Evolutionary conservation across 1,139 yeast species (phyloP), one percentile per base, ranked within the genome.

Genomic region (Candida sojae): DNA sequence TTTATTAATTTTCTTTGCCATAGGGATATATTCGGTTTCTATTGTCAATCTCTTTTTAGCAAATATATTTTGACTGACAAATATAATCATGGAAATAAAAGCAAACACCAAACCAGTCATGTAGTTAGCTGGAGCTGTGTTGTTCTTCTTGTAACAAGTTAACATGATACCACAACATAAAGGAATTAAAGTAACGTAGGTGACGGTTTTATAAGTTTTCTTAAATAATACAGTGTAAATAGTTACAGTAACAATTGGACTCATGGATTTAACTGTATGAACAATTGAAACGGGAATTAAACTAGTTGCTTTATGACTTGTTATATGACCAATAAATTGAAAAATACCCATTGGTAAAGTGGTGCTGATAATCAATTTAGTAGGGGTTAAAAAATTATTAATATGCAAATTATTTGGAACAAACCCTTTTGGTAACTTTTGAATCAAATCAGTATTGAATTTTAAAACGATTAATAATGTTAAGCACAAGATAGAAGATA

Each of bases 331-430:
- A 30, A 85, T 73, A 54, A 92, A 87, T 70, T 92, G 98, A 68
- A 92, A 92, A 50, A 84, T 71, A 3, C 97, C 98, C 96, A 92
- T 88, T 23, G 97, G 97, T 29, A 89, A 79, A 0, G 96, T 88
- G 32, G 93, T 83, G 48, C 73, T 63, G 21, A 90, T 62, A 37
- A 88, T 75, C 45, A 80, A 75, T 39, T 59, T 52, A 3, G 83
- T 75, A 8, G 95, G 88, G 10, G 71, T 77, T 37, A 81, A 51
- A 62, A 82, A 71, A 56, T 68, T 53, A 60, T 66, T 37, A 21
- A 58, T 33, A 33, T 60, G 57, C 25, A 62, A 48, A 13, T 56
- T 48, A 7, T 57, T 53, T 2, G 91, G 91, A 46, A 84, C 66
- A 4, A 83, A 79, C 0, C 88, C 89, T 28, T 59, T 64, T 0